These are phyloP conservation scores for Marasmius oreades DNA, from an alignment of 1,284 basidiomycete species.

Conservation along the genomic window DNA sequence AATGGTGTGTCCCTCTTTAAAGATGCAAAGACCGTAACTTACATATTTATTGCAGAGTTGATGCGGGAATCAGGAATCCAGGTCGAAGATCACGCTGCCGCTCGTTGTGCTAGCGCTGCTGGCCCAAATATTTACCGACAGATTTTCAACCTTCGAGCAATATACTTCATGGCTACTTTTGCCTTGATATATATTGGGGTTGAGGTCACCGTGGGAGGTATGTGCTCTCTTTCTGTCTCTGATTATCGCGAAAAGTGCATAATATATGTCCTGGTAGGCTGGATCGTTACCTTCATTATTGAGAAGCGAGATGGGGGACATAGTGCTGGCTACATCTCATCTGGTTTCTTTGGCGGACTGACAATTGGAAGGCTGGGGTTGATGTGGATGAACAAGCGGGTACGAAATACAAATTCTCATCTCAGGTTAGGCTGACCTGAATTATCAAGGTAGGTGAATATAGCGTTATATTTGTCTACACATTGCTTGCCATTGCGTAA, in stretches of 20 bases:
- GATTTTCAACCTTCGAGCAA: conserved; percentile 41
- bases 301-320: conserved; percentile 26
- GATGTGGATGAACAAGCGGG: conserved; percentile 41
- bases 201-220: conserved; percentile 21
- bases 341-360: conserved; percentile 35
- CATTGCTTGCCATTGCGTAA: conserved; percentile 38
- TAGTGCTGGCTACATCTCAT: conserved; percentile 28
- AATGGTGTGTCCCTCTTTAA: conserved; percentile 37
- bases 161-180: conserved; percentile 53
- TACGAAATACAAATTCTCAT: conserved; percentile 14
- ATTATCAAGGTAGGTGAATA: conserved; percentile 38
- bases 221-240: neutral
- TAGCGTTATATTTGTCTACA: conserved; percentile 36
- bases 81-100: neutral
- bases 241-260: neutral
- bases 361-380: conserved; percentile 41
- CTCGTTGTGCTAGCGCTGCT: conserved; percentile 6
- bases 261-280: conserved; percentile 18
- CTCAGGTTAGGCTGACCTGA: neutral
- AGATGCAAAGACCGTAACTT: neutral
- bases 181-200: conserved; percentile 54
- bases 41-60: neutral
- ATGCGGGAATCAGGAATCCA: neutral
- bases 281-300: conserved; percentile 33
- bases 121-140: conserved; percentile 43